These are phyloP conservation scores for Chalaropsis thielavioides DNA, from an alignment of 2,329 filamentous ascomycete species.

Conservation along the genomic window DNA sequence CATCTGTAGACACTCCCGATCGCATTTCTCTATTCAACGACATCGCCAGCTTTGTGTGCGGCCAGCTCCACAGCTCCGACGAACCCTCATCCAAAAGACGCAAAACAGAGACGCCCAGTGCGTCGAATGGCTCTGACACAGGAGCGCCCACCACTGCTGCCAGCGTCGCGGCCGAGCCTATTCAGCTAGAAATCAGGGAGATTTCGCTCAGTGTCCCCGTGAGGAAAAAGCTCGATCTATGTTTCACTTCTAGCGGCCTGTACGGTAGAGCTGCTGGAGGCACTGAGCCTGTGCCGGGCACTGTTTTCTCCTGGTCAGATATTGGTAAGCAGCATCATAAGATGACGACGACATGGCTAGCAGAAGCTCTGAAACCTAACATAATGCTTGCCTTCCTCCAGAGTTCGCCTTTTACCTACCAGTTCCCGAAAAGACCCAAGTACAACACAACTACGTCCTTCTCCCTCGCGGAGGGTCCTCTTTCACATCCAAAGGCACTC, in stretches of 20 bases:
- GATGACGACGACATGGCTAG: background rate
- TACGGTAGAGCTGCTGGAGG: conserved; percentile 42
- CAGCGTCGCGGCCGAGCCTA: conserved; percentile 27
- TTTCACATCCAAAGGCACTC: conserved; percentile 34
- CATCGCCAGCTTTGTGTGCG: conserved; percentile 37
- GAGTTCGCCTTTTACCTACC: conserved; percentile 50
- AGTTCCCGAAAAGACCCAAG: conserved; percentile 49
- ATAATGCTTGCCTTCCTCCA: conserved; percentile 22
- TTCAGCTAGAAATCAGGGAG: conserved; percentile 48
- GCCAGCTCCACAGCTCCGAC: conserved; percentile 28
- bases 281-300: conserved; percentile 36
- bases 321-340: conserved; percentile 35
- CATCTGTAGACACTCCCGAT: conserved; percentile 33
- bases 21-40: conserved; percentile 41
- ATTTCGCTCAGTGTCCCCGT: conserved; percentile 53
- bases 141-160: conserved; percentile 28
- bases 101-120: conserved; percentile 31
- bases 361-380: background rate
- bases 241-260: conserved; percentile 44
- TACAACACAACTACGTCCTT: conserved; percentile 51
- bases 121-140: conserved; percentile 19
- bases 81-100: conserved; percentile 39
- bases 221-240: conserved; percentile 53
- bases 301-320: conserved; percentile 45
- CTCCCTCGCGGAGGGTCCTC: conserved; percentile 42